These are phyloP conservation scores for Aspergillus awamori DNA, from an alignment of 2,329 filamentous ascomycete species.

Conservation along the genomic window DNA sequence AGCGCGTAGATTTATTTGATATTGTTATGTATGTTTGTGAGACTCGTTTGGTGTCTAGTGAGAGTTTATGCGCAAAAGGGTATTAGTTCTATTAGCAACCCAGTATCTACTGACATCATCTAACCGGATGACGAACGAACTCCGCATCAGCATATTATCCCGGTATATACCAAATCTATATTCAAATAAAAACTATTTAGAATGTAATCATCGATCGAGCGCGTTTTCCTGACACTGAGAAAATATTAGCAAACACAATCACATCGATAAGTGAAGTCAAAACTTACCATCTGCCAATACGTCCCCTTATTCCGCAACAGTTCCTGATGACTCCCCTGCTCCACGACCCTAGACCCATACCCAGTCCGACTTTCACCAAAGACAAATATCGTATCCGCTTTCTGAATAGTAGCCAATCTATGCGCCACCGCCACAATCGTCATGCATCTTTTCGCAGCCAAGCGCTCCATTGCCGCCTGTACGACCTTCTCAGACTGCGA, in stretches of 20 bases:
- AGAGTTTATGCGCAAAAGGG: no score
- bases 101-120: no score
- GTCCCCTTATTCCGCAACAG: slow-evolving; percentile 46
- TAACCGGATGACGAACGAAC: no score
- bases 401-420: slow-evolving; percentile 73
- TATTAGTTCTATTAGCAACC: no score
- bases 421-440: slow-evolving; percentile 79
- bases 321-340: slow-evolving; percentile 62
- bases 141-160: no score
- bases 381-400: slow-evolving; percentile 77
- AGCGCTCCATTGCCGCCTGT: slow-evolving; percentile 69
- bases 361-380: slow-evolving; percentile 61
- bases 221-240: not conserved
- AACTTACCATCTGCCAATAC: not conserved
- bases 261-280: not conserved
- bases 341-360: slow-evolving; percentile 52
- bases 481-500: slow-evolving; percentile 68
- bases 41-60: no score
- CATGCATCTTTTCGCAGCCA: slow-evolving; percentile 57
- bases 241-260: not conserved
- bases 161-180: not conserved
- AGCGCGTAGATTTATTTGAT: no score
- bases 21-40: no score
- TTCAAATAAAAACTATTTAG: not conserved
- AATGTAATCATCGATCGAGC: not conserved